phyloP scores from a whole-genome alignment of 495 filamentous ascomycete genomes.

The Penicillium cinerascens region DNA sequence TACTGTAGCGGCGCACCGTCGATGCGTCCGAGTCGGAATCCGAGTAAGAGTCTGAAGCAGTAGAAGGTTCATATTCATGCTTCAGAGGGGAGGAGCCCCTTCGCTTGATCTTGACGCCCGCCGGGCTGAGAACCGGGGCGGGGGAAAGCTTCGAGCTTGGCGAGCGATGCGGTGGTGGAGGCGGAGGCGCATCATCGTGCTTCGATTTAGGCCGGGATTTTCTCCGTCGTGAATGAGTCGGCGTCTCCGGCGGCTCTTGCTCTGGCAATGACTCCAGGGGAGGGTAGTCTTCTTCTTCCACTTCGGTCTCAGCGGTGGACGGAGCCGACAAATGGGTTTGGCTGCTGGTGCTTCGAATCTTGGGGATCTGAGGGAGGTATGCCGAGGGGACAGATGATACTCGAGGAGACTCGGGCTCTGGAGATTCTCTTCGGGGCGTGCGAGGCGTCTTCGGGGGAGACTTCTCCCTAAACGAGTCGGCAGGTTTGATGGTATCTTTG shows the following conservation, averaged over 20 bases:
- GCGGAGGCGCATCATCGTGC: constrained; percentile 41
- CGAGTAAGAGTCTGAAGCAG: constrained; percentile 56
- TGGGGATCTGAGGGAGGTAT: constrained; percentile 56
- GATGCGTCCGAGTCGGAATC: constrained; percentile 48
- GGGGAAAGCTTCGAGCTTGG: constrained; percentile 51
- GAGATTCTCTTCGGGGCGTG: constrained; percentile 7
- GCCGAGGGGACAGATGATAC: constrained; percentile 57
- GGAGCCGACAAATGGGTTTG: constrained; percentile 32
- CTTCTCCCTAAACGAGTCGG: constrained; percentile 10
- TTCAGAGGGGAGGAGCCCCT: constrained; percentile 92
- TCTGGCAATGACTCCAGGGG: constrained; percentile 25
- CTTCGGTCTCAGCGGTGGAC: constrained; percentile 9
- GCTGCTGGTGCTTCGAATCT: constrained; percentile 45
- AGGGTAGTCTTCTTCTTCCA: constrained; percentile 38
- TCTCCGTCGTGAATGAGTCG: constrained; percentile 31
- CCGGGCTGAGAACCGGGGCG: constrained; percentile 46
- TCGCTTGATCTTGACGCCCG: constrained; percentile 50
- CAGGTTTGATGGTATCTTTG: constrained; percentile 5
- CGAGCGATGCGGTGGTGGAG: constrained; percentile 52
- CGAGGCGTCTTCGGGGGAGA: constrained; percentile 28
- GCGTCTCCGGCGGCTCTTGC: constrained; percentile 25
- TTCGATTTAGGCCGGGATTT: constrained; percentile 31
- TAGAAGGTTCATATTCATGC: constrained; percentile 95
- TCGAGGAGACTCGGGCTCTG: constrained; percentile 35
- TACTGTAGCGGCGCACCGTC: constrained; percentile 47